Percentiles rank a stretch among this genome's conserved stretches.
phyloP scores from a whole-genome alignment of 1,284 basidiomycete genomes.

The Sporisorium scitamineum region DNA sequence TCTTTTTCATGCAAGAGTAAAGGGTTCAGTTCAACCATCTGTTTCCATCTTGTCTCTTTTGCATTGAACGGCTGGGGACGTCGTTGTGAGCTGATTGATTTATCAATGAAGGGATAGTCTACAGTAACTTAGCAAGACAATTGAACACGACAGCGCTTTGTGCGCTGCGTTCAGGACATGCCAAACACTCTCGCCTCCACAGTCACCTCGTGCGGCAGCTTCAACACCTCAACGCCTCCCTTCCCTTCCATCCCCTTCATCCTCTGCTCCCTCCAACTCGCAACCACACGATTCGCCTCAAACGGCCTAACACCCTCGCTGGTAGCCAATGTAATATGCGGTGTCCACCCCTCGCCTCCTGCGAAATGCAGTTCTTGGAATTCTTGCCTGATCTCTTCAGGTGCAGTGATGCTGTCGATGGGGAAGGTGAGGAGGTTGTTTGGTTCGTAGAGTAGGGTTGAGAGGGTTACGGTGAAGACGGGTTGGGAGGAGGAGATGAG shows the following conservation, averaged over 20 bases:
- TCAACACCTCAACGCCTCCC: neutral
- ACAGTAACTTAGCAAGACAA: too few species aligned
- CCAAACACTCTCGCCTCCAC: constrained; percentile 25
- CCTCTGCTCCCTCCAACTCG: neutral
- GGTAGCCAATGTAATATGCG: constrained; percentile 94
- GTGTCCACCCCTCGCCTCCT: constrained; percentile 16
- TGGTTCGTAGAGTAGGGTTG: constrained; percentile 16
- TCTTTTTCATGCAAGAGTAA: neutral
- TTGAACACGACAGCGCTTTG: too few species aligned
- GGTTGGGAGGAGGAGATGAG: constrained; percentile 6
- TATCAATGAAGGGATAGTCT: too few species aligned
- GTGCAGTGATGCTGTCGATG: constrained; percentile 2
- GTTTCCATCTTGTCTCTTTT: neutral
- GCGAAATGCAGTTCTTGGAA: neutral
- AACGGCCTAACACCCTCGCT: constrained; percentile 75
- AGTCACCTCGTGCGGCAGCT: neutral
- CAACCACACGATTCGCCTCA: constrained; percentile 78
- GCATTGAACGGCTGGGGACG: neutral
- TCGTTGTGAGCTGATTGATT: neutral
- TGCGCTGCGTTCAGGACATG: constrained; percentile 18
- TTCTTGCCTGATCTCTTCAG: neutral
- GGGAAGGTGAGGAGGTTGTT: constrained; percentile 17
- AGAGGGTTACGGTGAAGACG: constrained; percentile 11
- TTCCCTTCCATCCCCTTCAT: neutral
- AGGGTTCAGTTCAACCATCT: constrained; percentile 2